Percentiles rank a stretch among this genome's conserved stretches.
phyloP scores from a whole-genome alignment of 2,329 filamentous ascomycete genomes.

The Chaetoscypha palmicola region DNA sequence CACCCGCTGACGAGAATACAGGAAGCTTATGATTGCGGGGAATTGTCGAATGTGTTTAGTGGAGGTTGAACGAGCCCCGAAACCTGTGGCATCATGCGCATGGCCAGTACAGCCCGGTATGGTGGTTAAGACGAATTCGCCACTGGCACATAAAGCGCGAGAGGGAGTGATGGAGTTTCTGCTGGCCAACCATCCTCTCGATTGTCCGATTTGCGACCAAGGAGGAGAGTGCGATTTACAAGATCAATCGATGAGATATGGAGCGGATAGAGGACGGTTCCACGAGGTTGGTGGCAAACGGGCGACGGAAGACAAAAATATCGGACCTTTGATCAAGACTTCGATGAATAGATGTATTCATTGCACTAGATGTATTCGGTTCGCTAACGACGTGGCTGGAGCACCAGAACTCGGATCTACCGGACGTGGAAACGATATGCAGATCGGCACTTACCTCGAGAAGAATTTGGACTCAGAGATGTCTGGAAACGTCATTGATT shows the following conservation, averaged over 20 bases:
- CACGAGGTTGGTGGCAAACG: constrained; percentile 94
- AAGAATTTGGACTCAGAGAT: constrained; percentile 88
- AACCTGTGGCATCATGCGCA: constrained; percentile 95
- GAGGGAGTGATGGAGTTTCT: constrained; percentile 99
- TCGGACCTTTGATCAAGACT: constrained; percentile 95
- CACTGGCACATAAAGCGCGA: constrained; percentile 91
- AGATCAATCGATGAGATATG: constrained; percentile 99
- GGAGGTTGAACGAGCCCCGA: constrained; percentile 92
- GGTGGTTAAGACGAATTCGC: constrained; percentile 98
- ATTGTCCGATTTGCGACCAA: constrained; percentile 97
- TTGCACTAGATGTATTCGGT: constrained; percentile 95
- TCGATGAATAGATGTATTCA: constrained; percentile 99
- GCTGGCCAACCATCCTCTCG: constrained; percentile 89
- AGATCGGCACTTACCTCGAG: constrained; percentile 97
- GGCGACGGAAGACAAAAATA: constrained; percentile 98
- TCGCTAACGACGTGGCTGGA: constrained; percentile 94
- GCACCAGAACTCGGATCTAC: constrained; percentile 91
- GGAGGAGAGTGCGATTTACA: constrained; percentile 98
- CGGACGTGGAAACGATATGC: constrained; percentile 92
- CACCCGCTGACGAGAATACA: constrained; percentile 34
- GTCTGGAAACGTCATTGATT: constrained; percentile 95
- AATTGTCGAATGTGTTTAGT: constrained; percentile 99
- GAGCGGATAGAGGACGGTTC: constrained; percentile 90
- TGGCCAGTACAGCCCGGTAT: constrained; percentile 98
- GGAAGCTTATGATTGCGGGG: constrained; percentile 97